Base-by-base conservation (phyloP, 352 stramenopile genomes). In the Globisporangium emineosum region DNA sequence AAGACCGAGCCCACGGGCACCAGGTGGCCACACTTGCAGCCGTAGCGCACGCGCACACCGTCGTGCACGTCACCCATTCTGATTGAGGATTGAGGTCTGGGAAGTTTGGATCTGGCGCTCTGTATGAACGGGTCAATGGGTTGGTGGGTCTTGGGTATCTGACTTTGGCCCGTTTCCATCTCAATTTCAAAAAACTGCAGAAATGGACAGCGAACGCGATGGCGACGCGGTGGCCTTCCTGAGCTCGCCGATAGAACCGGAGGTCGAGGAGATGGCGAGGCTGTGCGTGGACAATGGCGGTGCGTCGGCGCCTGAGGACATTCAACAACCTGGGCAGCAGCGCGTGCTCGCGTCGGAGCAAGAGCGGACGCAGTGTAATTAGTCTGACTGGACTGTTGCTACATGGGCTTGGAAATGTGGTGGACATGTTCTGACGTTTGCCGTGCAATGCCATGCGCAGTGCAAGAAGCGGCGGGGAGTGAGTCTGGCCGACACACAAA, bases 1-100 rank as follows among this genome's bases (percentile, higher is more conserved):
- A 91, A 93, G 54, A 95, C 66, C 15, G 69, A 60, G 54, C 71
- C 57, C 15, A 93, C 45, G 17, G 86, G 83, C 53, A 71, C 75
- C 68, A 83, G 69, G 66, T 83, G 71, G 12, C 86, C 86, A 71
- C 86, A 95, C 53, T 77, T 74, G 73, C 86, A 95, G 51, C 69
- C 78, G 70, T 95, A 95, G 64, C 70, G 75, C 54, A 94, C 74
- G 67, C 65, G 55, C 50, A 84, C 77, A 47, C 52, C 77, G 54
- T 73, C 77, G 8, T 71, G 51, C 5, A 35, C 33, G 50, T 45
- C 33, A 19, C n/a, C 21, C 59, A 68, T 73, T 42, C 15, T 3
- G 7, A 43, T 47, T 62, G 19, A 47, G 17, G 19, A 47, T 15
- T 40, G 32, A 37, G 32, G 32, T 9, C 8, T 7, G 9, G 32